Evolutionary conservation across 805 yeast species (phyloP).

Genomic region (Saccharomycopsis sp.): DNA sequence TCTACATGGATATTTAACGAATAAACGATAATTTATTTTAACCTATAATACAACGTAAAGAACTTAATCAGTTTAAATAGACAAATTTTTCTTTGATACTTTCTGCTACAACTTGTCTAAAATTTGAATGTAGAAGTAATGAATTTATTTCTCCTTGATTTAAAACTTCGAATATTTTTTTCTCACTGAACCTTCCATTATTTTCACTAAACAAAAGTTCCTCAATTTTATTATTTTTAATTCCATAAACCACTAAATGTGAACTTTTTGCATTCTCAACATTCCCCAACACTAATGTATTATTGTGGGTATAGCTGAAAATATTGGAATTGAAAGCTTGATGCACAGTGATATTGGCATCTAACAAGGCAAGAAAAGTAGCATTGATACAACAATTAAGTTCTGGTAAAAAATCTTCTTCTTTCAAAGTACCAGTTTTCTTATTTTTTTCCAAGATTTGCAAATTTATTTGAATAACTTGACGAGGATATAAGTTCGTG

Average conservation of each 20-base stretch:
- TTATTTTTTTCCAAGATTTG: constrained; percentile 42
- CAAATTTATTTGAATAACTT: constrained; percentile 57
- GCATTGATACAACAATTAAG: constrained; percentile 66
- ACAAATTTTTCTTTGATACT: constrained; percentile 1
- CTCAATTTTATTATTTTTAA: constrained; percentile 11
- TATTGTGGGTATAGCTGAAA: constrained; percentile 1
- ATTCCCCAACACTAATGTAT: background rate
- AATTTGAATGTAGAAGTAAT: background rate
- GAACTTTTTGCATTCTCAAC: constrained; percentile 3
- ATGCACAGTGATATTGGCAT: constrained; percentile 61
- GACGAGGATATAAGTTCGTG: constrained; percentile 61
- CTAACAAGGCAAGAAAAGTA: constrained; percentile 61
- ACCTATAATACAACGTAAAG: too few species aligned
- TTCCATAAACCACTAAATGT: constrained; percentile 15
- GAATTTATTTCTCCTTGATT: background rate
- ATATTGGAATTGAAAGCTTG: constrained; percentile 12
- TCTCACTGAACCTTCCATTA: constrained; percentile 9
- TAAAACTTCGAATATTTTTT: constrained; percentile 2
- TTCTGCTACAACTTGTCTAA: background rate
- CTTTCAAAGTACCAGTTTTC: background rate
- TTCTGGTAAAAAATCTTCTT: constrained; percentile 34
- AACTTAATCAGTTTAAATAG: too few species aligned
- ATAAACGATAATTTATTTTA: too few species aligned
- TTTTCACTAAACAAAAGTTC: constrained; percentile 12
- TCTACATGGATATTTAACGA: too few species aligned